Conservation (phyloP, 2,329 filamentous ascomycete species). For the Aspergillus puulaauensis region DNA sequence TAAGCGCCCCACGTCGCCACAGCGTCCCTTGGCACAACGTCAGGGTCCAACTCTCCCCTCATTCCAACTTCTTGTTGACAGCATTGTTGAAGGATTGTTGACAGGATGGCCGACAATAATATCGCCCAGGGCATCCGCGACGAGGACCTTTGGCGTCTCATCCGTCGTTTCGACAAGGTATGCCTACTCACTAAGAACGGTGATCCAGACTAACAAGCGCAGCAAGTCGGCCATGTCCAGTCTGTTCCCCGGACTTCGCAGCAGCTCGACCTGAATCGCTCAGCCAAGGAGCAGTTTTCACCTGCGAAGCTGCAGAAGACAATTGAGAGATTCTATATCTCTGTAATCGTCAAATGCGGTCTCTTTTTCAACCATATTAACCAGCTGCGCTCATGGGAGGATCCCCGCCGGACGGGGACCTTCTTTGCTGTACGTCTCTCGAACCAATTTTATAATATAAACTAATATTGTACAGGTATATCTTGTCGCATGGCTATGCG, state of each 20-base stretch:
- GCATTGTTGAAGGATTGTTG: not conserved
- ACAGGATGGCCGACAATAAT: not conserved
- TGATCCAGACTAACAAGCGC: not conserved
- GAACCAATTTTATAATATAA: not conserved
- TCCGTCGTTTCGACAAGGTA: conserved; percentile 73
- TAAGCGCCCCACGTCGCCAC: too few species aligned
- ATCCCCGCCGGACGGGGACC: conserved; percentile 64
- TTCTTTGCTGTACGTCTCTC: conserved; percentile 56
- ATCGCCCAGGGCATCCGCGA: not conserved
- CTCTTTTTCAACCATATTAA: conserved; percentile 70
- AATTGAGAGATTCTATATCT: conserved; percentile 78
- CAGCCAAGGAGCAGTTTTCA: conserved; percentile 78
- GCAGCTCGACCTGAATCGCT: conserved; percentile 74
- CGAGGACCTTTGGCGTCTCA: conserved; percentile 70
- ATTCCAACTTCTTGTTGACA: not conserved
- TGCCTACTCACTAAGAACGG: not conserved
- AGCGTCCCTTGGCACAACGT: too few species aligned
- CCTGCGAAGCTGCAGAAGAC: conserved; percentile 79
- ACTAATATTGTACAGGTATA: conserved; percentile 43
- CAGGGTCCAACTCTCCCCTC: too few species aligned
- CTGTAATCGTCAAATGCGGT: conserved; percentile 67
- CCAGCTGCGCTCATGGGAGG: conserved; percentile 75
- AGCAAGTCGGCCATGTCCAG: conserved; percentile 71
- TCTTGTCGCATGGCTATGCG: conserved; percentile 67
- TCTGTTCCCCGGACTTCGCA: conserved; percentile 55